Evolutionary conservation across 2,329 filamentous ascomycete species (phyloP).

Genomic region (Colletotrichum truncatum): DNA sequence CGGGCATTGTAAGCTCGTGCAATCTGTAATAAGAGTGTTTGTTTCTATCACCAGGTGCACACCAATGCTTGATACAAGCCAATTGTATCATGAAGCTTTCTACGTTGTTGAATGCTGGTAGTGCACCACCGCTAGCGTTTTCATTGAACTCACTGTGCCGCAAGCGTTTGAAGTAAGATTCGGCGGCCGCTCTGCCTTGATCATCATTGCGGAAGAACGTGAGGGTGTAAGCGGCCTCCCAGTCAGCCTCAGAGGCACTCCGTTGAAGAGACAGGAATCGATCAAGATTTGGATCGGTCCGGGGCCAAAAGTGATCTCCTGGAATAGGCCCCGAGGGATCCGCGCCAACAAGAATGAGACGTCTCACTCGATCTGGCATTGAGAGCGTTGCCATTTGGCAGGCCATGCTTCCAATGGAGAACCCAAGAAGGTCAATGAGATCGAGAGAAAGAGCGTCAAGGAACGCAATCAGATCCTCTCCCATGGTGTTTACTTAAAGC

Average conservation of each 20-base stretch:
- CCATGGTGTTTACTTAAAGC: conserved; percentile 4
- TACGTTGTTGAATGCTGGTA: conserved; percentile 12
- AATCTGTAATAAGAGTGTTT: conserved; percentile 13
- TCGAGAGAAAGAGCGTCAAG: conserved; percentile 8
- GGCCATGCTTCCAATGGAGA: conserved; percentile 15
- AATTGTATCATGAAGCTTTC: conserved; percentile 19
- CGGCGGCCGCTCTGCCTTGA: neutral
- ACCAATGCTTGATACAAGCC: conserved; percentile 6
- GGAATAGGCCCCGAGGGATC: conserved; percentile 3
- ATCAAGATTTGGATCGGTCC: conserved; percentile 10
- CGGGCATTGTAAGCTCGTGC: conserved; percentile 9
- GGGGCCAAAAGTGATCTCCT: conserved; percentile 16
- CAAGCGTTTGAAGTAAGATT: conserved; percentile 1
- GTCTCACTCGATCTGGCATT: neutral
- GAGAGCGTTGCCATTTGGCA: conserved; percentile 12
- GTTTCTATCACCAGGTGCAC: neutral
- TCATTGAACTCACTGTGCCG: conserved; percentile 19
- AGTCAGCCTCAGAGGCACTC: conserved; percentile 7
- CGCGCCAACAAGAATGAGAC: neutral
- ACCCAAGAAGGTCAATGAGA: conserved; percentile 12
- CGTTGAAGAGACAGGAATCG: conserved; percentile 1
- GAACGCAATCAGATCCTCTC: conserved; percentile 16
- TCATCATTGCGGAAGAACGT: conserved; percentile 19
- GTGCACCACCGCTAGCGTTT: neutral
- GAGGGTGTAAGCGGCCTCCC: conserved; percentile 1